A percentile compares a stretch with the other conserved stretches of the same genome.
Evolutionary conservation across 176 grass and related monocot genomes (phyloP).

Genomic region (Echinochloa phyllopogon): DNA sequence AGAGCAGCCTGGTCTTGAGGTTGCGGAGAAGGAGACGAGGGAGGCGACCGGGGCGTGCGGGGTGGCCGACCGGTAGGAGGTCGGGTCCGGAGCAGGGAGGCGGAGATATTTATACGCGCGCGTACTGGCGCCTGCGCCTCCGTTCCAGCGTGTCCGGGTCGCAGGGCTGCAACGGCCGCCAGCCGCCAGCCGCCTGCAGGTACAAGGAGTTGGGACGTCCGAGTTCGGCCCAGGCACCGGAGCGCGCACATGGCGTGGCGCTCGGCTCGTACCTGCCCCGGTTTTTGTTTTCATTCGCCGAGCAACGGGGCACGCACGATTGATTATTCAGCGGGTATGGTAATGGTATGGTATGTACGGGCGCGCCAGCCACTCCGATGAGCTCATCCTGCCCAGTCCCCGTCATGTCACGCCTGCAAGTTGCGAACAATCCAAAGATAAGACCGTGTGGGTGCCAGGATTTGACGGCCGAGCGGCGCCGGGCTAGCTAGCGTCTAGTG

Average conservation of each 20-base stretch:
- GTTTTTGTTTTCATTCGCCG: background rate
- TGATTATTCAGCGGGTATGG: too few relatives aligned
- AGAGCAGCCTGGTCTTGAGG: too few relatives aligned
- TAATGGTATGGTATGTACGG: background rate
- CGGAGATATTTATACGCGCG: background rate
- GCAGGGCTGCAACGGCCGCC: too few relatives aligned
- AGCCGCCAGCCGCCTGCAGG: too few relatives aligned
- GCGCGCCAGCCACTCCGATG: background rate
- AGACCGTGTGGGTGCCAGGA: background rate
- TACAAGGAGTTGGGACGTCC: background rate
- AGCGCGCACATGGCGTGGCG: background rate
- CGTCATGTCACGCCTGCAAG: background rate
- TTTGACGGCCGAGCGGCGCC: background rate
- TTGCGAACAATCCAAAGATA: background rate
- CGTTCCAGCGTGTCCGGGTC: background rate
- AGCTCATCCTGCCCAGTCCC: background rate
- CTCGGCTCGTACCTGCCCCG: background rate
- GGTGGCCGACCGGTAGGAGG: background rate
- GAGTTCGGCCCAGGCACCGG: too few relatives aligned
- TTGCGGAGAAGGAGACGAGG: too few relatives aligned
- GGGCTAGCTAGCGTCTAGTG: too few relatives aligned
- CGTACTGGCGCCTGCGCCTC: background rate
- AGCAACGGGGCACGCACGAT: background rate
- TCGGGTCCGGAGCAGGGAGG: background rate
- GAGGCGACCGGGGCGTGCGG: background rate